phyloP scores from a whole-genome alignment of 108 stramenopile species.

The Conticribra guillardii region DNA sequence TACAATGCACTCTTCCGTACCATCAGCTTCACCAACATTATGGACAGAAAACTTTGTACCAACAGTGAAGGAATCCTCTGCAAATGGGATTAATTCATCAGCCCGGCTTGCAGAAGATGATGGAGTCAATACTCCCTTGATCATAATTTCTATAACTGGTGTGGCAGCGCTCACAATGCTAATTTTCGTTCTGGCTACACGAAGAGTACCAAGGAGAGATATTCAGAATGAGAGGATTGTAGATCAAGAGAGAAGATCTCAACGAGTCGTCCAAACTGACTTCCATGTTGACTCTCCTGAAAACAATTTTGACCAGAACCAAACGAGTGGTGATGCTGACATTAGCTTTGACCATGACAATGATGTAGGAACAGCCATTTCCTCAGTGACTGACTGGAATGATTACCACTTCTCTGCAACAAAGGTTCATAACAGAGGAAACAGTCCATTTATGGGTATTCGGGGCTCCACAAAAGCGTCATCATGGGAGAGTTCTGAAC shows the following conservation, averaged over 20 bases:
- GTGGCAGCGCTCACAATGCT: neutral
- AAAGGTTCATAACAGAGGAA: neutral
- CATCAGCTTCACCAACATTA: neutral
- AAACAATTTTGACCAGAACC: neutral
- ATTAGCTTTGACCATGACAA: slow-evolving; percentile 19
- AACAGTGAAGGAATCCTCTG: neutral
- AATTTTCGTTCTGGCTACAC: neutral
- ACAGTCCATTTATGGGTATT: neutral
- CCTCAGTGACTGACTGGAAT: slow-evolving; percentile 27
- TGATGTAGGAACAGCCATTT: slow-evolving; percentile 11
- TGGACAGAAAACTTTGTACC: neutral
- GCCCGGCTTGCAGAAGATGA: neutral
- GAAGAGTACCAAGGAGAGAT: neutral
- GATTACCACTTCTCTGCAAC: slow-evolving; percentile 5
- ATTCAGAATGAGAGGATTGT: no score
- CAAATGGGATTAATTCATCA: neutral
- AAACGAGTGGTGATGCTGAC: neutral
- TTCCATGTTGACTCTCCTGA: neutral
- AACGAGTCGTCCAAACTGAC: neutral
- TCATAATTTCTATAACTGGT: neutral
- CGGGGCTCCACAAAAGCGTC: neutral
- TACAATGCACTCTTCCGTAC: no score
- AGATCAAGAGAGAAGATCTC: no score
- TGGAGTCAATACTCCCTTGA: neutral
- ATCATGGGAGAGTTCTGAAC: neutral